Conservation (phyloP, 2,329 filamentous ascomycete species). For the Pseudopyricularia javanii region DNA sequence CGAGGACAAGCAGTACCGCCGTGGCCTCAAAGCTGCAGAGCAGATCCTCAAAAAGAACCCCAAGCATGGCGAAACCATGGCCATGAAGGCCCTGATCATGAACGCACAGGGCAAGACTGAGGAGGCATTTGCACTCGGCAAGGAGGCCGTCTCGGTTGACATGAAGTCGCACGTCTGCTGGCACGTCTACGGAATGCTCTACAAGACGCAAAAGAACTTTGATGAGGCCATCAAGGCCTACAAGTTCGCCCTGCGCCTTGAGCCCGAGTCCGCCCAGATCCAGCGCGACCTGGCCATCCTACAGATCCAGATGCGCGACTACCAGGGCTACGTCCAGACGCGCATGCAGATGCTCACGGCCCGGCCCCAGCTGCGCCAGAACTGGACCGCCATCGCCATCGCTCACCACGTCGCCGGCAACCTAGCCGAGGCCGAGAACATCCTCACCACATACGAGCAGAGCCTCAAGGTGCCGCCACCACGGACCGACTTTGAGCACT, state of each 20-base stretch:
- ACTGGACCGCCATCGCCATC: conserved; percentile 95
- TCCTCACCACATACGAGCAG: conserved; percentile 84
- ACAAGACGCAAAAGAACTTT: conserved; percentile 90
- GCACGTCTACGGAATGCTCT: conserved; percentile 95
- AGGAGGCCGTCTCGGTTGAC: conserved; percentile 82
- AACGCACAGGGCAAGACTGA: conserved; percentile 86
- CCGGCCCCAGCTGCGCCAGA: conserved; percentile 70
- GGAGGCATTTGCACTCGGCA: conserved; percentile 87
- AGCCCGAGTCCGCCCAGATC: conserved; percentile 91
- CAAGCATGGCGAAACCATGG: conserved; percentile 94
- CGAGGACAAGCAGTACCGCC: conserved; percentile 97
- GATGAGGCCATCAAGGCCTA: conserved; percentile 99
- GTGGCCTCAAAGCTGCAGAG: conserved; percentile 85
- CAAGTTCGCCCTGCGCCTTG: conserved; percentile 84
- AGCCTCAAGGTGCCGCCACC: conserved; percentile 73
- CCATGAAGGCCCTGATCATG: conserved; percentile 97
- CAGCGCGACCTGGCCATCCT: conserved; percentile 86
- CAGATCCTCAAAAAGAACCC: conserved; percentile 92
- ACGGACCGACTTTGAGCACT: conserved; percentile 77
- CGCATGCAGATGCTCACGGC: conserved; percentile 78
- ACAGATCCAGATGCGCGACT: conserved; percentile 95
- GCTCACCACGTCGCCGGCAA: conserved; percentile 87
- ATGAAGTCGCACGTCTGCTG: conserved; percentile 99
- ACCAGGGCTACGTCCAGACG: conserved; percentile 83
- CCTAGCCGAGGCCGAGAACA: conserved; percentile 74